Evolutionary conservation across 176 grass and related monocot genomes (phyloP), one percentile per base, ranked within the genome.

Genomic region (Carex pumila): DNA sequence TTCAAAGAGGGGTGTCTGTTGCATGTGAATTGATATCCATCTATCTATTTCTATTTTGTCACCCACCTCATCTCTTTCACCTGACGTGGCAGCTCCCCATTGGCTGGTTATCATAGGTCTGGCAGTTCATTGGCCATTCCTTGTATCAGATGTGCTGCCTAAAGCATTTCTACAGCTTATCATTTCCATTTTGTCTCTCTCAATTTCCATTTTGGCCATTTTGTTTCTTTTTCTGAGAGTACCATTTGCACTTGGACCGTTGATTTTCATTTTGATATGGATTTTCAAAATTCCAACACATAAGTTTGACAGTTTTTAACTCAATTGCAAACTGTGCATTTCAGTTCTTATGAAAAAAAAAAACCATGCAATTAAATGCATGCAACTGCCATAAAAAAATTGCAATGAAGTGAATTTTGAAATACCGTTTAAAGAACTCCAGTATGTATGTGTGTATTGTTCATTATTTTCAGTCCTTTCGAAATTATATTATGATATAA

Each of bases 51-150:
- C 71, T 71, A 52, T 55, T 55, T 32, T 76, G 73, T 32, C 25
- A 77, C 73, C 43, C 80, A 83, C 47, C 80, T 68, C 80, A 83
- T 83, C 80, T 66, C 32, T 55, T 83, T 52, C 41, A 17, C 5
- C 61, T 67, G 37, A 68, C 43, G 61, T 83, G 80, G 43, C 59
- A 47, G 18, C 4, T 0, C 43, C 39, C 43, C 60, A 83, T 66
- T 68, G 80, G 80, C 61, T 31, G 22, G 41, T 3, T 50, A 83
- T 83, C 41, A 8, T n/a, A 67, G 18, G 68, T 55, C 43, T 54
- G 34, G 43, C 80, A 83, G 2, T 50, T 67, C 80, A 83, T 83
- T 83, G 80, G 80, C 80, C 80, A 68, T 45, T 21, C 37, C 19
- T 1, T 4, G 15, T 43, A 41, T 62, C 79, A 81, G 55, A 17